Evolutionary conservation across 2,329 filamentous ascomycete species (phyloP), one percentile per base, ranked within the genome.

Genomic region (Madurella mycetomatis): DNA sequence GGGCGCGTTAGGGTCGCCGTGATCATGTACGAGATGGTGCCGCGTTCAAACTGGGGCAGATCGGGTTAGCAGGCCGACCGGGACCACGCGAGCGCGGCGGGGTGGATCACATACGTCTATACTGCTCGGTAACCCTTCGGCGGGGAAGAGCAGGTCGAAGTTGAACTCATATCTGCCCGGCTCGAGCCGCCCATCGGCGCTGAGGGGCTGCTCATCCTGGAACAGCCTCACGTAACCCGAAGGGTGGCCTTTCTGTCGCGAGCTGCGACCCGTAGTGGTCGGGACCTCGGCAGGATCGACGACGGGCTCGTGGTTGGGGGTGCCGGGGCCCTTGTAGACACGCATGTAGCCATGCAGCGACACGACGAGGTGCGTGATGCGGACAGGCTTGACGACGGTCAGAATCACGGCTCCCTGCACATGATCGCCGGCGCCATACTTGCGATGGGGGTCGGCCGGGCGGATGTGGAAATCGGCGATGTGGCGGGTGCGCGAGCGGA

Each of bases 1-100:
- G 94, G 92, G 53, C 91, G 84, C 17, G 92, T 97, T 54, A 97
- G 71, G 9, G 91, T 96, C 32, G 92, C 87, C 5, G 90, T 92
- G 64, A 97, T 82, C 74, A 92, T 84, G 72, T 97, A 99, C 17
- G 88, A 87, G 64, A 99, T 90, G 1, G 90, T 92, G 37, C 94
- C 94, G 67, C 92, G 85, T 72, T 97, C 94, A 70, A 99, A 99
- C 91, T 97, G 70, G 9, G 15, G 8, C 15, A 17, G 45, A n/a
- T 2, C 16, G 30, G 16, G 51, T 48, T 9, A 53, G 51, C 40
- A 19, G 17, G 15, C 17, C 3, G 16, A 13, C 12, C 42, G 3
- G 9, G 19, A 34, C 15, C 17, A 11, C 40, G 9, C 17, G 9
- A 37, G 13, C 9, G 34, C n/a, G 7, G 13, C 15, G 19, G 42